These are phyloP conservation scores for Yamadazyma akitaensis DNA, from an alignment of 805 yeast species.

Conservation along the genomic window DNA sequence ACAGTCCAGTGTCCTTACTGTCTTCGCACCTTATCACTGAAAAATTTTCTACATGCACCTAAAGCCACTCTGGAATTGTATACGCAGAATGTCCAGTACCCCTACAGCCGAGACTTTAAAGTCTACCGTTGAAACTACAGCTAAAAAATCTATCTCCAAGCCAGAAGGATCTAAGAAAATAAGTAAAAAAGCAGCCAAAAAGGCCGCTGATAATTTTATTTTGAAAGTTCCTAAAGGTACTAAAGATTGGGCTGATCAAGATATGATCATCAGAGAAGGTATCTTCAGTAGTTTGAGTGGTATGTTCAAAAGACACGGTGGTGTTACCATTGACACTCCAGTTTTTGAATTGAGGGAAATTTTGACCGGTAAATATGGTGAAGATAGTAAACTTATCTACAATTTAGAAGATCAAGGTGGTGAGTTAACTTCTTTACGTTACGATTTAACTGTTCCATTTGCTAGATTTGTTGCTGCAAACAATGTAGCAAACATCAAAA, in stretches of 20 bases:
- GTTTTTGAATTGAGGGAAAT: conserved; percentile 96
- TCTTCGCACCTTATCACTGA: conserved; percentile 7
- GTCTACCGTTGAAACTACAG: neutral
- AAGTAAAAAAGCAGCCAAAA: conserved; percentile 13
- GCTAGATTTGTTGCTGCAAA: conserved; percentile 97
- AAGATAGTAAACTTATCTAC: conserved; percentile 94
- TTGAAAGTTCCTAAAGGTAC: conserved; percentile 96
- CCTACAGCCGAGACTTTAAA: conserved; percentile 1
- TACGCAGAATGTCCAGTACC: conserved; percentile 5
- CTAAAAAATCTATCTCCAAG: neutral
- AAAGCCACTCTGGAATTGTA: neutral
- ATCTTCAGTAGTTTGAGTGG: conserved; percentile 69
- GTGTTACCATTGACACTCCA: conserved; percentile 97
- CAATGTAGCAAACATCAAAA: conserved; percentile 81
- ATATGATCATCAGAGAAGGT: conserved; percentile 91
- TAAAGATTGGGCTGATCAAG: conserved; percentile 98
- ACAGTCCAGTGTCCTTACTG: neutral
- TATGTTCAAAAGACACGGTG: conserved; percentile 93
- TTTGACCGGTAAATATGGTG: conserved; percentile 96
- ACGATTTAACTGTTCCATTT: conserved; percentile 97
- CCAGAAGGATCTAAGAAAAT: conserved; percentile 15
- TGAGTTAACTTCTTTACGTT: conserved; percentile 90
- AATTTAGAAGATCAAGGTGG: conserved; percentile 99
- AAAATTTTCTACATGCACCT: conserved; percentile 5
- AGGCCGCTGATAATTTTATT: conserved; percentile 51